A percentile compares a stretch with the other conserved stretches of the same genome.
These are phyloP conservation scores for Amaranthus cruentus DNA, from an alignment of 148 eudicot genomes.

Conservation along the genomic window DNA sequence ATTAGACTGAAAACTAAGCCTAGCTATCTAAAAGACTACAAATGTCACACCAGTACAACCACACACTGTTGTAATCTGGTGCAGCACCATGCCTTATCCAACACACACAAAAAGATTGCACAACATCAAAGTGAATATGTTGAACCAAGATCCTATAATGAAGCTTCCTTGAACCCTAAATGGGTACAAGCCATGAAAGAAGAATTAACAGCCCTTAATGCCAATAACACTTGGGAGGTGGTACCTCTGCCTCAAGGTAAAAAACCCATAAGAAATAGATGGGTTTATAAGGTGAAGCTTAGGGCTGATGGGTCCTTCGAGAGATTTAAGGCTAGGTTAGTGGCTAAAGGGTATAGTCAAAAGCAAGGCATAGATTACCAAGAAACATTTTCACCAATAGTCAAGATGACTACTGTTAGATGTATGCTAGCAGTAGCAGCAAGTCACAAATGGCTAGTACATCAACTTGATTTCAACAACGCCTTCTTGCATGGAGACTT, in stretches of 20 bases:
- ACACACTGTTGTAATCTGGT: too few relatives aligned
- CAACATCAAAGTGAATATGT: too few relatives aligned
- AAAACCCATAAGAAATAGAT: not conserved
- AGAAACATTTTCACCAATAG: slow-evolving; percentile 1
- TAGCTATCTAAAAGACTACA: too few relatives aligned
- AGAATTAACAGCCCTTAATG: not conserved
- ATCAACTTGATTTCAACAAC: slow-evolving; percentile 11
- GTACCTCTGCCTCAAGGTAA: not conserved
- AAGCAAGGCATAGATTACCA: not conserved
- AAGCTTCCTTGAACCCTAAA: not conserved
- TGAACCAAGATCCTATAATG: not conserved
- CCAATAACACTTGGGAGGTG: not conserved
- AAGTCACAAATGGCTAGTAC: not conserved
- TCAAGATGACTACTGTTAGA: not conserved
- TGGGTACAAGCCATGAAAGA: not conserved
- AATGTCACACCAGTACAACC: too few relatives aligned
- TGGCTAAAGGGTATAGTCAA: not conserved
- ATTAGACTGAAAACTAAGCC: too few relatives aligned
- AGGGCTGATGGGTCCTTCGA: not conserved
- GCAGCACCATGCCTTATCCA: too few relatives aligned
- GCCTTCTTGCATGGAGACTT: slow-evolving; percentile 11
- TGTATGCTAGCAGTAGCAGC: not conserved
- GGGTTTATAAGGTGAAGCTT: not conserved
- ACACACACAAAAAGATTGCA: too few relatives aligned
- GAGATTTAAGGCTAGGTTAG: not conserved